Percentiles rank a stretch among this genome's conserved stretches.
Evolutionary conservation across 139 green algal species (phyloP).

Genomic region (Monoraphidium neglectum): DNA sequence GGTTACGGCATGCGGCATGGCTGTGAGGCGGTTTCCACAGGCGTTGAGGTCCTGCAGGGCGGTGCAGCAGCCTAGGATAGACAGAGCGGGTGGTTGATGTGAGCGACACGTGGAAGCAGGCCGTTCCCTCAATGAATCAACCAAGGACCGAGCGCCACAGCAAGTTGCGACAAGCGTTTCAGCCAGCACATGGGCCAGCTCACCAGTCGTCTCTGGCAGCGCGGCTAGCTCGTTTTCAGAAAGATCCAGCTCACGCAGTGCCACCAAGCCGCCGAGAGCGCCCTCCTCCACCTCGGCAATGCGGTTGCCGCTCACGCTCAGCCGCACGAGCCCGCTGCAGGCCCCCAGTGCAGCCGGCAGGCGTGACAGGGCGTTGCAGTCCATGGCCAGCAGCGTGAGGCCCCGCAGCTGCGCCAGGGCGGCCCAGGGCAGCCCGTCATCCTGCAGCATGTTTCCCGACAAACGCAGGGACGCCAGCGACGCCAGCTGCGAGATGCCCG

Average conservation of each 20-base stretch:
- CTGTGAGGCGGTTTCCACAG: constrained; percentile 8
- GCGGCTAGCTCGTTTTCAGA: constrained; percentile 41
- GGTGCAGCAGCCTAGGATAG: constrained; percentile 23
- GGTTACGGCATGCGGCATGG: constrained; percentile 5
- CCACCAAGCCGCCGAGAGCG: not conserved
- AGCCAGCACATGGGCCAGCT: not conserved
- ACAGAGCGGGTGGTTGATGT: not conserved
- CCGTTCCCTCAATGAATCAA: not conserved
- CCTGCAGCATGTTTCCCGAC: constrained; percentile 40
- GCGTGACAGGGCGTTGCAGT: constrained; percentile 43
- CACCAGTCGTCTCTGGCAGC: constrained; percentile 39
- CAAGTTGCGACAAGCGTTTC: not conserved
- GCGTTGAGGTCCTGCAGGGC: constrained; percentile 24
- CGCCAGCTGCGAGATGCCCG: constrained; percentile 24
- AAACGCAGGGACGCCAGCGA: constrained; percentile 48
- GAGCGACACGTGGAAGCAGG: not conserved
- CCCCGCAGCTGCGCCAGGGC: constrained; percentile 28
- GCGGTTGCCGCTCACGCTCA: constrained; percentile 4
- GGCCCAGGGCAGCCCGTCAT: constrained; percentile 34
- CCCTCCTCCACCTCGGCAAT: constrained; percentile 14
- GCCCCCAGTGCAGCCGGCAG: constrained; percentile 36
- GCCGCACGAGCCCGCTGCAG: constrained; percentile 22
- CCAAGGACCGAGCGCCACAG: not conserved
- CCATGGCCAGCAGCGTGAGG: constrained; percentile 31
- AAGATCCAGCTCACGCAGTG: constrained; percentile 31